These are phyloP conservation scores for Rosellinia necatrix DNA, from an alignment of 2,329 filamentous ascomycete species.

Conservation along the genomic window DNA sequence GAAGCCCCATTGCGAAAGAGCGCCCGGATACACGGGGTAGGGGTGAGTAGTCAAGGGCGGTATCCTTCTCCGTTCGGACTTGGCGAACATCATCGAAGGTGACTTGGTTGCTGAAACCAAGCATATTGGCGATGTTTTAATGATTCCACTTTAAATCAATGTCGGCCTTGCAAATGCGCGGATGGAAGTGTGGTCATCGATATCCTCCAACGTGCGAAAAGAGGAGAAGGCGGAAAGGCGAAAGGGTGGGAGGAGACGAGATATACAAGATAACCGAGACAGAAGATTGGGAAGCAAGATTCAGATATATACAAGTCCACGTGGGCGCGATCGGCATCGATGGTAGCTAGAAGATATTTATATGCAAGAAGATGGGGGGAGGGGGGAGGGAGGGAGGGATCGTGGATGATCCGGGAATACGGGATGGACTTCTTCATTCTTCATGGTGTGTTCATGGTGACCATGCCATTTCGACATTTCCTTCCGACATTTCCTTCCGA, in stretches of 20 bases:
- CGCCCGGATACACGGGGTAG: slow-evolving; percentile 22
- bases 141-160: background rate
- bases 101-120: slow-evolving; percentile 37
- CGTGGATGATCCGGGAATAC: too few species aligned
- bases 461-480: too few species aligned
- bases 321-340: slow-evolving; percentile 9
- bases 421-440: too few species aligned
- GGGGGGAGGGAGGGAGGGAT: background rate
- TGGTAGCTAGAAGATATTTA: slow-evolving; percentile 12
- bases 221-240: too few species aligned
- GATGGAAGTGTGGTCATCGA: background rate
- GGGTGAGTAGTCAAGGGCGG: slow-evolving; percentile 51
- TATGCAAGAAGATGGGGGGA: slow-evolving; percentile 1
- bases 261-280: too few species aligned
- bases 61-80: slow-evolving; percentile 44
- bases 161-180: background rate
- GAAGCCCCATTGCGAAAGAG: slow-evolving; percentile 25
- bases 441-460: too few species aligned
- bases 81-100: slow-evolving; percentile 51
- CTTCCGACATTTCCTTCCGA: too few species aligned
- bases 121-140: slow-evolving; percentile 25
- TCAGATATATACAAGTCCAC: slow-evolving; percentile 20
- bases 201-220: background rate
- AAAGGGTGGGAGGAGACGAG: too few species aligned
- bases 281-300: too few species aligned